These are phyloP conservation scores for Citrullus mucosospermus DNA, from an alignment of 306 rosid genomes.

Conservation along the genomic window DNA sequence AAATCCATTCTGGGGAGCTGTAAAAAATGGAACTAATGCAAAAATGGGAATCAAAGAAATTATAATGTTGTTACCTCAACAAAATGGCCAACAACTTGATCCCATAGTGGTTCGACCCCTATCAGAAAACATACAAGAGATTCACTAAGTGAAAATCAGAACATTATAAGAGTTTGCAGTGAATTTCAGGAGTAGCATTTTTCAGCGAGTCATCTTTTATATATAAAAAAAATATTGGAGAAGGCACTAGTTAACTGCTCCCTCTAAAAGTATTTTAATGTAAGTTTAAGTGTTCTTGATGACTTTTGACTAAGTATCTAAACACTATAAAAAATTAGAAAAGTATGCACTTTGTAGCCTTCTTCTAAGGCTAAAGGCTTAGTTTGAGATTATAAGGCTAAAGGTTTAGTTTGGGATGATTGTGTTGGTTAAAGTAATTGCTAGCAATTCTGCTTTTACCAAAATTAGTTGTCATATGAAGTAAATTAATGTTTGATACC, in stretches of 20 bases:
- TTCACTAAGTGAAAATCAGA: not conserved
- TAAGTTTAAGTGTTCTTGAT: not conserved
- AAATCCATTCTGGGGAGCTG: conserved; percentile 16
- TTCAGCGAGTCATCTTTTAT: not conserved
- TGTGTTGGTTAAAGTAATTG: not conserved
- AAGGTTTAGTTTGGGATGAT: not conserved
- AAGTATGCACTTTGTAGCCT: not conserved
- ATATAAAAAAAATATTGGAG: not conserved
- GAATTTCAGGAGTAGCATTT: not conserved
- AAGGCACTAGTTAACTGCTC: not conserved
- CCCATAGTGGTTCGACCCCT: conserved; percentile 97
- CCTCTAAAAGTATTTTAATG: not conserved
- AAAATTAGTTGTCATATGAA: not conserved
- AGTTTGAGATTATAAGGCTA: no score
- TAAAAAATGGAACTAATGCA: conserved; percentile 14
- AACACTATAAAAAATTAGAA: not conserved
- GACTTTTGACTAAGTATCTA: not conserved
- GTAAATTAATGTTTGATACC: not conserved
- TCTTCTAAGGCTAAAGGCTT: not conserved
- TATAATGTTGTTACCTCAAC: conserved; percentile 49
- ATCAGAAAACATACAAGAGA: conserved; percentile 11
- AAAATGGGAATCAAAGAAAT: conserved; percentile 10
- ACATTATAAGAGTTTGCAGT: not conserved
- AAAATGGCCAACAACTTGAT: conserved; percentile 79
- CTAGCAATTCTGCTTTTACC: not conserved